Evolutionary conservation across 1,284 basidiomycete genomes (phyloP).

Genomic region (Mixia osmundae): DNA sequence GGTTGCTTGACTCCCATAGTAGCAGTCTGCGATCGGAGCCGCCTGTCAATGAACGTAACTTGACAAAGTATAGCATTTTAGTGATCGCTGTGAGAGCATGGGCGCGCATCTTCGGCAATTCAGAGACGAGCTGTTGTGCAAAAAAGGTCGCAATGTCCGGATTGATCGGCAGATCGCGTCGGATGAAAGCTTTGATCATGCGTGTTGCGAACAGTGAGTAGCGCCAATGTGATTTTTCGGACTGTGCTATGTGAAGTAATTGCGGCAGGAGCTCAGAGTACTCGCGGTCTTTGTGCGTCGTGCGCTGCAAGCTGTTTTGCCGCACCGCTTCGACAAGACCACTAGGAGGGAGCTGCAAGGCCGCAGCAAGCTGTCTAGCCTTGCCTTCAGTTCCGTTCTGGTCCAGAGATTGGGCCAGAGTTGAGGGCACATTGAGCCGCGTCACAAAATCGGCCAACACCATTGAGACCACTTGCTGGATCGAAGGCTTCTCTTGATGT

Average conservation of each 20-base stretch:
- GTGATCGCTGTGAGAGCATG: slow-evolving; percentile 42
- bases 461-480: slow-evolving; percentile 60
- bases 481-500: slow-evolving; percentile 83
- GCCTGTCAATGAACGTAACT: slow-evolving; percentile 55
- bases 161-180: slow-evolving; percentile 46
- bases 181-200: slow-evolving; percentile 45
- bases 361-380: slow-evolving; percentile 3
- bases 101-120: slow-evolving; percentile 51
- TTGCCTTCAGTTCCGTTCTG: neutral
- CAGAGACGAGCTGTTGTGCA: slow-evolving; percentile 29
- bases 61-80: slow-evolving; percentile 50
- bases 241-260: slow-evolving; percentile 42
- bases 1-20: slow-evolving; percentile 54
- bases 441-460: slow-evolving; percentile 38
- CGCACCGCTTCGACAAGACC: slow-evolving; percentile 20
- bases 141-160: slow-evolving; percentile 33
- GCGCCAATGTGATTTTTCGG: slow-evolving; percentile 65
- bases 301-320: slow-evolving; percentile 17
- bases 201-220: slow-evolving; percentile 57
- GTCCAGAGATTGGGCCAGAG: neutral
- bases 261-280: slow-evolving; percentile 28
- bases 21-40: slow-evolving; percentile 42
- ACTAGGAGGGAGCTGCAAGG: slow-evolving; percentile 10
- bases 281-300: slow-evolving; percentile 22
- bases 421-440: slow-evolving; percentile 20